These are phyloP conservation scores for Quercus glauca DNA, from an alignment of 306 rosid genomes.

Conservation along the genomic window DNA sequence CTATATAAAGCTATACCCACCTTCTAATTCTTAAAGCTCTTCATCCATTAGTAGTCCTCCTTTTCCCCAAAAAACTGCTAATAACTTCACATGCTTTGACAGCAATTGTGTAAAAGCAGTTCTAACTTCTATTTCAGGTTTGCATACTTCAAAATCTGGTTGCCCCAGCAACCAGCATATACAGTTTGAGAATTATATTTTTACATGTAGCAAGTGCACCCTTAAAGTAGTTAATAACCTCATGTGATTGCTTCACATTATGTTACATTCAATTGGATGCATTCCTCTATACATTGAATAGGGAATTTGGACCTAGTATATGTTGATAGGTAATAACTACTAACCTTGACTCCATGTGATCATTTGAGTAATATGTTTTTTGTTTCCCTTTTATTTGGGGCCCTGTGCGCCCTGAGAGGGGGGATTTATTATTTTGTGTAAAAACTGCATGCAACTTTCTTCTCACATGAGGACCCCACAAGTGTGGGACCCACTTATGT, in stretches of 20 bases:
- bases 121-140: background rate
- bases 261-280: background rate
- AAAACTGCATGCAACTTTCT: too few species aligned
- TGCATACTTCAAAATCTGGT: background rate
- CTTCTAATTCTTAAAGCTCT: background rate
- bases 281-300: background rate
- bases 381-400: background rate
- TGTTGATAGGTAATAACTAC: background rate
- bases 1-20: background rate
- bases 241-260: background rate
- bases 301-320: background rate
- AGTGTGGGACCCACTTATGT: too few species aligned
- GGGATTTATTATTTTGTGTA: too few species aligned
- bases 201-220: background rate
- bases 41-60: background rate
- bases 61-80: background rate
- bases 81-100: background rate
- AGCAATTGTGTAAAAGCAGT: background rate
- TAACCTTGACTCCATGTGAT: background rate
- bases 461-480: too few species aligned
- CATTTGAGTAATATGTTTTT: background rate
- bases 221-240: background rate
- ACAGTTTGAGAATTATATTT: background rate
- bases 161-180: background rate
- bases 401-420: too few species aligned